Evolutionary conservation across 2,329 filamentous ascomycete genomes (phyloP), one percentile per base, ranked within the genome.

Genomic region (Huntiella decipiens): DNA sequence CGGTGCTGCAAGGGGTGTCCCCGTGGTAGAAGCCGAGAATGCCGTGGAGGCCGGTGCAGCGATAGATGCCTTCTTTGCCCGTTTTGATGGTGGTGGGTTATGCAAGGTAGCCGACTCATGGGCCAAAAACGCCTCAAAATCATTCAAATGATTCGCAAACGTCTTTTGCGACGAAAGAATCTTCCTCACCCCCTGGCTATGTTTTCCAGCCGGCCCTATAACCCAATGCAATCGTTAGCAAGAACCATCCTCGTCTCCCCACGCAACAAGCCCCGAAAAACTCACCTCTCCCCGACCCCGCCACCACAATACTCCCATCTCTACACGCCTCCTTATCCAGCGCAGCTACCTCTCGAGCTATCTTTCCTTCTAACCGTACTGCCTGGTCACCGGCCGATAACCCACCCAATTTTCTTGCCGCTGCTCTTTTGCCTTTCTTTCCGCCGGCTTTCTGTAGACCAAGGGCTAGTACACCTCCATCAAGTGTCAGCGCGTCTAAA

Each of bases 111-210:
- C 60, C 48, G 39, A 17, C 31, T 45, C 47, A 28, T 64, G 62
- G n/a, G 65, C 62, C 49, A 68, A 65, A 54, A 75, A 64, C 6
- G 82, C 82, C 53, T 82, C 70, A 58, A 80, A 84, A 58, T 91
- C 83, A 53, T 83, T 80, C 40, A 88, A 69, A 58, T 88, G 79
- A 62, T 91, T 86, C 51, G 76, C 74, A 59, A 88, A 88, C 3
- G 81, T 85, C 64, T 88, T 85, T 57, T 85, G 80, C 19, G 79
- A 84, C 53, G 79, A 75, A 47, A 91, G 66, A 51, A 91, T 85
- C 61, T 79, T 79, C 54, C 82, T 74, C 19, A 85, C 79, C 53
- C 74, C 77, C 33, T 74, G 68, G 5, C 79, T 83, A 58, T 74
- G 73, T 55, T 78, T 79, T 53, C 33, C 32, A 1, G 38, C 15